These are phyloP conservation scores for Phaffomyces opuntiae DNA, from an alignment of 805 yeast species.

Conservation along the genomic window DNA sequence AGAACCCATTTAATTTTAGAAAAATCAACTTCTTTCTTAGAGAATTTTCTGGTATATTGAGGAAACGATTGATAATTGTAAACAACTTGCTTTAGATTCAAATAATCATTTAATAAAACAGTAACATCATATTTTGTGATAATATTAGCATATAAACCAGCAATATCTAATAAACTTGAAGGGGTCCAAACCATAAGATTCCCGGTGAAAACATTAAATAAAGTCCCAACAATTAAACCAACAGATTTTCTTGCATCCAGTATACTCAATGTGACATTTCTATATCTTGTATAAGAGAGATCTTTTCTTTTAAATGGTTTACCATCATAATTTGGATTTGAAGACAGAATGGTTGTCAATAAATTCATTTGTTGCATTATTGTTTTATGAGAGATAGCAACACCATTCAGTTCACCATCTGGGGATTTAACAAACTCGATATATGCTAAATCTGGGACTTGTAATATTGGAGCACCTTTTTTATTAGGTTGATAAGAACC, in stretches of 20 bases:
- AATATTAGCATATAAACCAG: constrained; percentile 82
- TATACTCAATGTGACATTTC: constrained; percentile 54
- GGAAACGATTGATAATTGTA: constrained; percentile 92
- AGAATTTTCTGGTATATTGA: constrained; percentile 70
- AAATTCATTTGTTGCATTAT: constrained; percentile 83
- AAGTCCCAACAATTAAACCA: constrained; percentile 76
- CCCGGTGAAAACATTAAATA: constrained; percentile 81
- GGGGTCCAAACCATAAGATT: constrained; percentile 77
- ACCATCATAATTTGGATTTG: constrained; percentile 44
- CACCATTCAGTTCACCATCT: constrained; percentile 86
- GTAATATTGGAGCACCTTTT: constrained; percentile 55
- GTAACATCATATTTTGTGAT: constrained; percentile 67
- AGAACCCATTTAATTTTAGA: constrained; percentile 83
- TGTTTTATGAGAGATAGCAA: constrained; percentile 85
- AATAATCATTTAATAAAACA: constrained; percentile 74
- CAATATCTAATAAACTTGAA: constrained; percentile 60
- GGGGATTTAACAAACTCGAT: constrained; percentile 90
- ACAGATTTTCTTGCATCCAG: constrained; percentile 72
- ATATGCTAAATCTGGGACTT: constrained; percentile 81
- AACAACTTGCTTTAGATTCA: constrained; percentile 83
- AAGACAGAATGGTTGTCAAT: constrained; percentile 59
- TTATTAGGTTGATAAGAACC: constrained; percentile 62
- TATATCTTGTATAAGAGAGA: constrained; percentile 37
- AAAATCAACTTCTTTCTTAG: constrained; percentile 66
- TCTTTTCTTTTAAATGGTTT: constrained; percentile 46